Evolutionary conservation across 169 alveolate species (phyloP), one percentile per base, ranked within the genome.

Genomic region (Plasmodium berghei): DNA sequence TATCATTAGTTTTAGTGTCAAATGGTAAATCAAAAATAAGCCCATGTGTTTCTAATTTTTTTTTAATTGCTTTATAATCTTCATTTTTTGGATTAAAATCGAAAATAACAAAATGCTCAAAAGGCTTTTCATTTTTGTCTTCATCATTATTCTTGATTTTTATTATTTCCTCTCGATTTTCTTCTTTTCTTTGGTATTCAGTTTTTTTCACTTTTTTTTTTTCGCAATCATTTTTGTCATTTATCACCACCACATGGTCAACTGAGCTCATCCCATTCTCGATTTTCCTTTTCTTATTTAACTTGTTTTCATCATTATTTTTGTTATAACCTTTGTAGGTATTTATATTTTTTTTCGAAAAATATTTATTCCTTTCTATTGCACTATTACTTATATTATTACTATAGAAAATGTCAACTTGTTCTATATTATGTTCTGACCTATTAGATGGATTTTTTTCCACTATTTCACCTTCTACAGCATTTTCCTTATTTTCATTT

Each of bases 41-140:
- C 16, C 14, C 54, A 34, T 59, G 62, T 4, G 9, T 61, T 22
- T 45, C 28, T 28, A 74, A 40, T 16, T 62, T 59, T 42, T 74
- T 63, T 46, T 74, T 58, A 46, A 74, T 74, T 74, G 59, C 73
- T 22, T 45, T 18, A 46, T 74, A 74, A 5, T 74, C 74, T 28
- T 48, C 73, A 24, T 61, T 34, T 63, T 34, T 5, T 24, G 88
- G 88, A 52, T 61, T 52, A 46, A 74, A 74, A 28, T 74, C 88
- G 9, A 74, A 64, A 22, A 74, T 40, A 42, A 74, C 40, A 18
- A 74, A 74, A 74, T 59, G 16, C 45, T 74, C 74, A 34, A 45
- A 16, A 52, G 12, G 4, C 22, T 28, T 40, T 20, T 12, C 45
- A 9, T 6, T 66, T 66, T n/a, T 16, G 1, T 16, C 58, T 34